phyloP scores from a whole-genome alignment of 2,329 filamentous ascomycete species.

The Hypoxylon sp. region DNA sequence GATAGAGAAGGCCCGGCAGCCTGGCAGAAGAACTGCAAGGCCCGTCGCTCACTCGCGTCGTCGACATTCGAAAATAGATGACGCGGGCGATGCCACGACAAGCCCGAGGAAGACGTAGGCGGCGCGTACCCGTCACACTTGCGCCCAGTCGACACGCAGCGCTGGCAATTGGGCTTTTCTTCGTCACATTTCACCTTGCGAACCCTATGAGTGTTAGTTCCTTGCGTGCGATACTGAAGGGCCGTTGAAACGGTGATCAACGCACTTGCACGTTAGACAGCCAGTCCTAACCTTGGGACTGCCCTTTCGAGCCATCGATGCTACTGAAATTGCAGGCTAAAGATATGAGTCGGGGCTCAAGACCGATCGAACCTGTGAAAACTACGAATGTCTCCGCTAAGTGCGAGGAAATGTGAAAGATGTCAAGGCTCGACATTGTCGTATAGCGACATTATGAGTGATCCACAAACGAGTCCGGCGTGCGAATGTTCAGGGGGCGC shows the following conservation, averaged over 20 bases:
- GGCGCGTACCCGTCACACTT: conserved; percentile 56
- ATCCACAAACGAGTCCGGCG: conserved; percentile 1
- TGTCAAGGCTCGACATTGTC: not conserved
- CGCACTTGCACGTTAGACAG: conserved; percentile 41
- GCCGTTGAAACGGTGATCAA: not conserved
- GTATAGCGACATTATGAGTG: conserved; percentile 19
- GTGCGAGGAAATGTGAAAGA: conserved; percentile 6
- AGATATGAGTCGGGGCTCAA: conserved; percentile 15
- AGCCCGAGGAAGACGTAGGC: conserved; percentile 27
- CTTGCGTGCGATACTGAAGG: not conserved
- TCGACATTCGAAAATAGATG: conserved; percentile 49
- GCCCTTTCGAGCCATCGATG: conserved; percentile 50
- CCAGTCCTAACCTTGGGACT: conserved; percentile 49
- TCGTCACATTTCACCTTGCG: conserved; percentile 53
- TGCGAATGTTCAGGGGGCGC: conserved; percentile 7
- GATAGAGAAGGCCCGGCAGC: conserved; percentile 57
- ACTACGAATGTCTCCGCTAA: conserved; percentile 1
- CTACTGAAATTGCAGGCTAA: not conserved
- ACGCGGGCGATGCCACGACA: conserved; percentile 58
- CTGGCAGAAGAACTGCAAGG: conserved; percentile 58
- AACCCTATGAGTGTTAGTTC: conserved; percentile 35
- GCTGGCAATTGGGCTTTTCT: conserved; percentile 49
- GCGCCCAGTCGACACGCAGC: conserved; percentile 51
- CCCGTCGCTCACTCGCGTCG: conserved; percentile 52
- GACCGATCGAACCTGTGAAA: conserved; percentile 40